phyloP scores from a whole-genome alignment of 2,329 filamentous ascomycete genomes.

The Simplicillium aogashimaense region DNA sequence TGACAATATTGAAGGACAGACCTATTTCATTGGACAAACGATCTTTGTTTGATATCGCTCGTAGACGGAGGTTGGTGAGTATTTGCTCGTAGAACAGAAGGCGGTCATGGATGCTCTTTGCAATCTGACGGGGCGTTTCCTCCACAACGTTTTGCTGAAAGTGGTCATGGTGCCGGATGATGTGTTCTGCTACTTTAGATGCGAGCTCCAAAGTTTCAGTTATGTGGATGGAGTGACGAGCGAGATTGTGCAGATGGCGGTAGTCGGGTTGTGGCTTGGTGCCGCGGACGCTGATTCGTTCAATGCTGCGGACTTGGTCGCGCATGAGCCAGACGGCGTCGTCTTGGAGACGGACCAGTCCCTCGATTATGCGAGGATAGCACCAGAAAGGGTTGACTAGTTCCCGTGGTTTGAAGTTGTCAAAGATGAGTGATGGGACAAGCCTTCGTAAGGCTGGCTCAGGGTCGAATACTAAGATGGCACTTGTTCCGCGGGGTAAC shows the following conservation, averaged over 20 bases:
- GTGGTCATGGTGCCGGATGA: conserved; percentile 19
- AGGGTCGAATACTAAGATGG: conserved; percentile 21
- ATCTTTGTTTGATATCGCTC: conserved; percentile 27
- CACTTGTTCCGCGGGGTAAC: conserved; percentile 10
- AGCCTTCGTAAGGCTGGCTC: neutral
- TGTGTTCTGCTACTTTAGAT: conserved; percentile 17
- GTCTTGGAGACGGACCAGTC: conserved; percentile 21
- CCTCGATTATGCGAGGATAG: conserved; percentile 18
- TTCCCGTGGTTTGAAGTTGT: conserved; percentile 2
- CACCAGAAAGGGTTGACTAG: conserved; percentile 24
- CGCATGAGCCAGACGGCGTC: conserved; percentile 28
- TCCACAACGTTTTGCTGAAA: conserved; percentile 6
- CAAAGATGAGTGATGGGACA: conserved; percentile 3
- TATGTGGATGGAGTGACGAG: conserved; percentile 33
- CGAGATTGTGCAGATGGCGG: conserved; percentile 26
- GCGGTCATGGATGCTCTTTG: conserved; percentile 16
- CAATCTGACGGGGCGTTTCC: neutral
- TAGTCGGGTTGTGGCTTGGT: conserved; percentile 22
- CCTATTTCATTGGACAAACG: conserved; percentile 46
- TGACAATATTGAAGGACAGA: conserved; percentile 34
- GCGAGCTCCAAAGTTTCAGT: conserved; percentile 29
- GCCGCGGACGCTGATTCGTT: conserved; percentile 12
- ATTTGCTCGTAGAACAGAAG: conserved; percentile 23
- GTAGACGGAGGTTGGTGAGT: conserved; percentile 21
- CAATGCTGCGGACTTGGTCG: conserved; percentile 20